Evolutionary conservation across 129 eudicot genomes (phyloP), one percentile per base, ranked within the genome.

Genomic region (Artemisia argyi): DNA sequence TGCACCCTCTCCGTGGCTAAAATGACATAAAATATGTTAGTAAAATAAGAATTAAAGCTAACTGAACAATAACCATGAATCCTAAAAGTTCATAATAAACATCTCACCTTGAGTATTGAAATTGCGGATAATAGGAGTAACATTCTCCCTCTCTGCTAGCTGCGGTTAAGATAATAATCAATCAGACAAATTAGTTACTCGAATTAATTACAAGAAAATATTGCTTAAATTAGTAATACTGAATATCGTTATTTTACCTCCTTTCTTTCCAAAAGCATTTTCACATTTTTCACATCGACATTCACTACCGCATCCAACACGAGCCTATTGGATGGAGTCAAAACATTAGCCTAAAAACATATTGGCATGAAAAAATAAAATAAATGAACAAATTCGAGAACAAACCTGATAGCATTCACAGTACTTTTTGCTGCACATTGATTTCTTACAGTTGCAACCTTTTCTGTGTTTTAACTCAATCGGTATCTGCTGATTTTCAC

Each of bases 241-340:
- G n/a, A 20, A 30, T 51, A 67, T 68, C 48, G 11, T 13, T 11
- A 28, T 26, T 35, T 73, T 87, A 92, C 98, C 98, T 75, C 74
- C 88, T 77, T 66, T 83, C 48, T n/a, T 84, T 53, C 96, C 96
- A 54, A 42, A 71, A 42, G 62, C 74, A 82, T 89, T 89, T 78
- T 85, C n/a, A 76, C 95, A 92, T 82, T 88, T 92, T 65, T 83
- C 85, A 80, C 98, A 92, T 2, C 90, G 84, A 71, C 98, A 92
- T 74, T 82, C 92, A 78, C 60, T 84, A 60, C 84, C 71, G 73
- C 96, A 89, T 78, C 96, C 92, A 72, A 92, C 88, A 32, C 82
- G 80, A 30, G 90, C 84, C 98, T 92, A 32, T 32, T 5, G 7
- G 39, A 32, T 32, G 39, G 39, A 32, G 39, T 32, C 39, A 32